Base-by-base conservation (phyloP, 164 flowering plant genomes). In the Euptelea pleiosperma region DNA sequence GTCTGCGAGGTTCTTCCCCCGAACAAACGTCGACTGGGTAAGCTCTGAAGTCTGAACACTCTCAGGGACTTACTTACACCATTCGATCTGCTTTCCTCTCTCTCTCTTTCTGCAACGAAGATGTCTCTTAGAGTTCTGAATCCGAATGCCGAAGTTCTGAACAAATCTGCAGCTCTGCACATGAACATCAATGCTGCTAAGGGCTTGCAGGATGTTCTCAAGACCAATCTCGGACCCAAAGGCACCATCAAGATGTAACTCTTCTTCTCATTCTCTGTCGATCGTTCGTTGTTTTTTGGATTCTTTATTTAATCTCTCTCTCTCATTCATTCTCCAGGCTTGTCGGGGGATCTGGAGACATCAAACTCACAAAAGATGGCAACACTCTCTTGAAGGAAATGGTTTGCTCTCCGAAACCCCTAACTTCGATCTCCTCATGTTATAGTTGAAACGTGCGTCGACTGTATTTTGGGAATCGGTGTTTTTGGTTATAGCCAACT, bases 161-260 rank as follows among this genome's bases (percentile, higher is more conserved):
- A 93, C 89, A 93, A 88, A 74, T 82, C 90, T 16, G 92, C 87
- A 46, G 99, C 99, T 14, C 85, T 93, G 34, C 91, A 84, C 69
- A 91, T 93, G 92, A 93, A 81, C 75, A 93, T 93, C 79, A 93
- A 90, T 62, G 99, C 99, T 68, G 95, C 99, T 50, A 93, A 88
- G 75, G 96, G 99, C 43, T 71, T 93, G 57, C 92, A 88, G 35
- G 99, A 93, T 52, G 97, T 93, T 11, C 96, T 93, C 73, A 93
- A 84, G 68, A 79, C 86, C 51, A 93, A 93, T 56, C 99, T 93
- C 64, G 99, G 99, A 9, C 99, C 99, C 51, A 93, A 88, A 58
- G 99, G 99, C 65, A 93, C 99, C 69, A 90, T 90, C 71, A 93
- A 93, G 55, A 93, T 93, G 98, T 91, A 65, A 11, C n/a, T 54